phyloP scores from a whole-genome alignment of 2,329 filamentous ascomycete species.

The Pseudogymnoascus sp. region DNA sequence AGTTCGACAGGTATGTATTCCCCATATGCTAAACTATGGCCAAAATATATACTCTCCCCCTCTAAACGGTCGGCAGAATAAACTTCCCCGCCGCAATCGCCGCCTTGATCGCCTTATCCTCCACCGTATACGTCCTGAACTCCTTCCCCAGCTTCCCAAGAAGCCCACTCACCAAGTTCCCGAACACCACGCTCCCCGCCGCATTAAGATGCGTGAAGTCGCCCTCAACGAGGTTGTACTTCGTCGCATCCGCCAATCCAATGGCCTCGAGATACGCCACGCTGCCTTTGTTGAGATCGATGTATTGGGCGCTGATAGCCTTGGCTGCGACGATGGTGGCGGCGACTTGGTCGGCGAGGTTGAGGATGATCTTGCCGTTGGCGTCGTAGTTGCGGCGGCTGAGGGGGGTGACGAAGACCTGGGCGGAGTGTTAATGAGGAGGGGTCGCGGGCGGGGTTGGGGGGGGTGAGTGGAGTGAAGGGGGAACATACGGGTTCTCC shows the following conservation, averaged over 20 bases:
- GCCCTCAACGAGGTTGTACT: conserved; percentile 33
- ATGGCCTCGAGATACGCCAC: conserved; percentile 37
- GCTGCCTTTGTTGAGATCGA: conserved; percentile 37
- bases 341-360: conserved; percentile 32
- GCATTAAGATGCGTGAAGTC: conserved; percentile 43
- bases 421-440: not conserved
- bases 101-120: conserved; percentile 13
- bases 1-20: not conserved
- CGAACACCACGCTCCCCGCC: conserved; percentile 37
- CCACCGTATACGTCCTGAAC: not conserved
- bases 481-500: conserved; percentile 22
- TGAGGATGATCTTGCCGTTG: conserved; percentile 31
- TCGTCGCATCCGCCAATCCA: conserved; percentile 31
- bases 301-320: conserved; percentile 25
- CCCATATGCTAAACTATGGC: not conserved
- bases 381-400: conserved; percentile 35
- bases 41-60: not conserved
- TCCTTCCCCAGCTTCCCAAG: not conserved
- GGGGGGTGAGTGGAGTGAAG: too few species aligned
- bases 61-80: conserved; percentile 11
- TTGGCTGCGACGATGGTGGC: conserved; percentile 34
- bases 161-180: conserved; percentile 33
- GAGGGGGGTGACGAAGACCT: conserved; percentile 37
- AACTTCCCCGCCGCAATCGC: conserved; percentile 15
- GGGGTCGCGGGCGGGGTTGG: not conserved